These are phyloP conservation scores for Rhizomucor miehei DNA, from an alignment of 371 early-diverging fungal species.

Conservation along the genomic window DNA sequence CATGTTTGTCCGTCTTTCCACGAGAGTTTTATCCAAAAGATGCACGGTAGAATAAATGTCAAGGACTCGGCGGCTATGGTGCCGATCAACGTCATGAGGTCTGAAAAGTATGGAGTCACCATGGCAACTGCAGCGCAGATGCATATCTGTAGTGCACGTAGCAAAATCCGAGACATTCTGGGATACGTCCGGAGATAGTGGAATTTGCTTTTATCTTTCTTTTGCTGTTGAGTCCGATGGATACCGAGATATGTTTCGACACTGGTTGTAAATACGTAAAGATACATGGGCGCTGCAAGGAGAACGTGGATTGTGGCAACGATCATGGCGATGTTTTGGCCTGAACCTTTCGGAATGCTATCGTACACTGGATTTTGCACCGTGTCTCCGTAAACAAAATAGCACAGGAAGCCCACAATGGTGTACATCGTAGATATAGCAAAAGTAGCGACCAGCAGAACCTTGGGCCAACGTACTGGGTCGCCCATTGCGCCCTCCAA, in stretches of 20 bases:
- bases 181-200: constrained; percentile 1
- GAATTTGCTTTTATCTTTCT: background rate
- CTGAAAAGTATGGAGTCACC: constrained; percentile 77
- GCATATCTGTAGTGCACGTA: constrained; percentile 52
- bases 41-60: constrained; percentile 78
- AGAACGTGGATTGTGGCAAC: constrained; percentile 80
- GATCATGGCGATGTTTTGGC: constrained; percentile 62
- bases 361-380: constrained; percentile 69
- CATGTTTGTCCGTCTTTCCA: constrained; percentile 37
- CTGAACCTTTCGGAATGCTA: constrained; percentile 62
- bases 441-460: constrained; percentile 62
- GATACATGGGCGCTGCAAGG: constrained; percentile 74
- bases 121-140: constrained; percentile 60
- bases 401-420: constrained; percentile 69
- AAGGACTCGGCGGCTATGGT: constrained; percentile 73
- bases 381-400: constrained; percentile 73
- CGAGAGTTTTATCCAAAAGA: constrained; percentile 76
- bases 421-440: constrained; percentile 74
- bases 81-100: constrained; percentile 80
- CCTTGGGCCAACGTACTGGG: constrained; percentile 67
- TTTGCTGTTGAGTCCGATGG: background rate
- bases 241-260: constrained; percentile 46
- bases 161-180: constrained; percentile 42
- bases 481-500: constrained; percentile 71
- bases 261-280: constrained; percentile 74